phyloP scores from a whole-genome alignment of 257 asterid genomes.

The Sherardia arvensis region DNA sequence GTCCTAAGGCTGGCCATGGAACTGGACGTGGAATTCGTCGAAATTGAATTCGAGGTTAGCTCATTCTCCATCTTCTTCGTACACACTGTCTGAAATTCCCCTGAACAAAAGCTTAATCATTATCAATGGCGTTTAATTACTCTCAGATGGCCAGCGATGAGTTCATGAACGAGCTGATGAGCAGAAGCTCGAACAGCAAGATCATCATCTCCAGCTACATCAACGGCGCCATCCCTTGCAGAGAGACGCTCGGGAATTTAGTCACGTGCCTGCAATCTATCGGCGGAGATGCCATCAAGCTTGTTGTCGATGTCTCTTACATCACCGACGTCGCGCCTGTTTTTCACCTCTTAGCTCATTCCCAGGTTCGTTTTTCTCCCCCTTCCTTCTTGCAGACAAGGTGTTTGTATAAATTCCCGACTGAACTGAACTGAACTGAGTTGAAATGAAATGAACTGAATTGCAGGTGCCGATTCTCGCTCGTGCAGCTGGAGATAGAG shows the following conservation, averaged over 20 bases:
- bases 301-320: slow-evolving; percentile 42
- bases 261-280: slow-evolving; percentile 35
- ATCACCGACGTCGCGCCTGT: slow-evolving; percentile 58
- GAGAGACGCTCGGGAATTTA: slow-evolving; percentile 37
- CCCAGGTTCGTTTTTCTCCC: slow-evolving; percentile 35
- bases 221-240: slow-evolving; percentile 20
- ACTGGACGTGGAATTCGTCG: slow-evolving; percentile 48
- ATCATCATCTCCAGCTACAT: slow-evolving; percentile 40
- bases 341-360: slow-evolving; percentile 48
- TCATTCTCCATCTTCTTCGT: not conserved
- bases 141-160: slow-evolving; percentile 36
- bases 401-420: not conserved
- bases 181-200: slow-evolving; percentile 27
- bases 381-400: not conserved
- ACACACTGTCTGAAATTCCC: not conserved
- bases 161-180: slow-evolving; percentile 32
- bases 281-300: slow-evolving; percentile 50
- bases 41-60: slow-evolving; percentile 37
- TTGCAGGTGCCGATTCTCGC: slow-evolving; percentile 43
- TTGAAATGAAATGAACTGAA: not conserved
- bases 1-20: slow-evolving; percentile 41
- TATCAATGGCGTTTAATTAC: not conserved
- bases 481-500: slow-evolving; percentile 58
- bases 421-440: not conserved
- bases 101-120: not conserved